phyloP scores from a whole-genome alignment of 257 asterid species.

The Nicotiana otophora region DNA sequence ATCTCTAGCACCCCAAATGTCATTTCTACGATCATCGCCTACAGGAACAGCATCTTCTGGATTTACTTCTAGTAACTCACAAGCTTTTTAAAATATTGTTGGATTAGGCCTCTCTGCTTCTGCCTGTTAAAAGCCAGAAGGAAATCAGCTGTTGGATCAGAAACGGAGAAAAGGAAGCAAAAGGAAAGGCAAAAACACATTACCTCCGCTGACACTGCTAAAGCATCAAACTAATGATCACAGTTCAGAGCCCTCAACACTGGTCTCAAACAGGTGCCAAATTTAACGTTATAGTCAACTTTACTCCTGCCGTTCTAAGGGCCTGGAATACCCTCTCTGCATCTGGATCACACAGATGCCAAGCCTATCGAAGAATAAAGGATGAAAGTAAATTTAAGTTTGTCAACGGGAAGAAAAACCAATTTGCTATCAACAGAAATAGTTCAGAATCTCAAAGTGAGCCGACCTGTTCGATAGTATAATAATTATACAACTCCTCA shows the following conservation, averaged over 20 bases:
- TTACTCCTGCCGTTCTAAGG: slow-evolving; percentile 72
- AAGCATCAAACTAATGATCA: slow-evolving; percentile 96
- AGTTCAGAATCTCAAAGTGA: background rate
- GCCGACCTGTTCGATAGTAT: slow-evolving; percentile 72
- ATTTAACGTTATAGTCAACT: slow-evolving; percentile 78
- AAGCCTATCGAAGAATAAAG: slow-evolving; percentile 47
- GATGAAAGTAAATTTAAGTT: background rate
- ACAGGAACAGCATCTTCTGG: slow-evolving; percentile 96
- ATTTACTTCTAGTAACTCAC: slow-evolving; percentile 75
- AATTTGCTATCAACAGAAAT: background rate
- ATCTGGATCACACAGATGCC: slow-evolving; percentile 94
- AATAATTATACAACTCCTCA: slow-evolving; percentile 78
- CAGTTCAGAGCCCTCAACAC: slow-evolving; percentile 80
- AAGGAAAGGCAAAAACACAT: slow-evolving; percentile 14
- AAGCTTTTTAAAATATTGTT: slow-evolving; percentile 83
- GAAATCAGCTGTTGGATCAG: background rate
- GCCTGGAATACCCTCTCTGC: slow-evolving; percentile 80
- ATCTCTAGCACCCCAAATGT: slow-evolving; percentile 94
- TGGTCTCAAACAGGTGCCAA: slow-evolving; percentile 85
- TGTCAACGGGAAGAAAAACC: too few species aligned
- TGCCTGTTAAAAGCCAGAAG: slow-evolving; percentile 41
- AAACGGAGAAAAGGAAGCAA: background rate
- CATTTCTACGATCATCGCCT: slow-evolving; percentile 97
- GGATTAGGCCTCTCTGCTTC: slow-evolving; percentile 98
- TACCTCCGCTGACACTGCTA: slow-evolving; percentile 96